These are phyloP conservation scores for Potentilla sterilis DNA, from an alignment of 306 rosid species.

Conservation along the genomic window DNA sequence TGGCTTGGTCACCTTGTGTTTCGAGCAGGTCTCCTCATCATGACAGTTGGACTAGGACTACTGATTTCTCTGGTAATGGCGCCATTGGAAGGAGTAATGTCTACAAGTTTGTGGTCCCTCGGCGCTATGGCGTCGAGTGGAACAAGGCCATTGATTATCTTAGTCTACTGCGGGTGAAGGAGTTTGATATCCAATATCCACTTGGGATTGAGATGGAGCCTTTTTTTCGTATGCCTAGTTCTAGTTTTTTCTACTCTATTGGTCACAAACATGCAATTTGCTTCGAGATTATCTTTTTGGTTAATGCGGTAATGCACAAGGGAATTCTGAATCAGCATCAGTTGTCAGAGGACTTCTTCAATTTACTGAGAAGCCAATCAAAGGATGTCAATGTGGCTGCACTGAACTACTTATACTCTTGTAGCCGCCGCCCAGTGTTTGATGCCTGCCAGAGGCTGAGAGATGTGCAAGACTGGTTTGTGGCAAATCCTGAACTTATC, in stretches of 20 bases:
- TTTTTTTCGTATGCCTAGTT: slow-evolving; percentile 42
- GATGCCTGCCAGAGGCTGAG: slow-evolving; percentile 60
- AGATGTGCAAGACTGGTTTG: slow-evolving; percentile 64
- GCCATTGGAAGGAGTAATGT: slow-evolving; percentile 71
- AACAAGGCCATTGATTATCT: slow-evolving; percentile 51
- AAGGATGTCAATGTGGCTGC: slow-evolving; percentile 74
- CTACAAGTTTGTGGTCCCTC: slow-evolving; percentile 66
- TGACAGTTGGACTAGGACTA: slow-evolving; percentile 77
- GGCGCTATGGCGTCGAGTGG: slow-evolving; percentile 58
- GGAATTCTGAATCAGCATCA: slow-evolving; percentile 68
- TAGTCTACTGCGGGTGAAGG: slow-evolving; percentile 43
- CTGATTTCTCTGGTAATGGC: slow-evolving; percentile 78
- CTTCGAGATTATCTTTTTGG: slow-evolving; percentile 64
- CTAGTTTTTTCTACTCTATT: slow-evolving; percentile 59
- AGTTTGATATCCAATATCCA: slow-evolving; percentile 26
- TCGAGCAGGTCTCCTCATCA: slow-evolving; percentile 75
- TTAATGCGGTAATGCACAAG: slow-evolving; percentile 66
- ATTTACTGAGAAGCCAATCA: slow-evolving; percentile 51
- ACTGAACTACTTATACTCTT: slow-evolving; percentile 58
- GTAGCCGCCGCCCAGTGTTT: slow-evolving; percentile 48
- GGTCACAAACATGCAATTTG: slow-evolving; percentile 35
- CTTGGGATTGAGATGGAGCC: slow-evolving; percentile 51
- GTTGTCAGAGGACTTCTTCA: slow-evolving; percentile 47
- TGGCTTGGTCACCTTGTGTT: slow-evolving; percentile 61
- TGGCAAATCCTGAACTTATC: slow-evolving; percentile 56